Base-by-base conservation (phyloP, 2,329 filamentous ascomycete species). In the Chrysosphaeria jannelii region DNA sequence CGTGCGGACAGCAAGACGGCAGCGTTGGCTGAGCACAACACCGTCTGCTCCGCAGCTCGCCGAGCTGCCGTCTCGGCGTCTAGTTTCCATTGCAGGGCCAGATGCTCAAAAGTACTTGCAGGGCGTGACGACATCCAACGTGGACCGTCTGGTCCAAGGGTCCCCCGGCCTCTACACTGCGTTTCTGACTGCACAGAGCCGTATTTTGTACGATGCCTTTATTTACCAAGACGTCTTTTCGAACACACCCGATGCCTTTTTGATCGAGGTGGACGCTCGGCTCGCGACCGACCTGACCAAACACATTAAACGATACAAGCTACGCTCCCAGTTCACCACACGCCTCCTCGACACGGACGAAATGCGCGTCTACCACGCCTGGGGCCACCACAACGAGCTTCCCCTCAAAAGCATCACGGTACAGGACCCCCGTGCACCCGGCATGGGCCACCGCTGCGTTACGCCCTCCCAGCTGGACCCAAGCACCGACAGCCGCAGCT, bases 151-250 rank as follows among this genome's bases (percentile, higher is more conserved):
- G 21, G 14, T 20, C 10, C 6, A 37, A 30, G 13, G 31, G 46
- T 28, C 37, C 43, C 44, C 47, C 1, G 67, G 63, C 4, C 65
- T 70, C 40, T 93, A 89, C 44, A 56, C 69, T 5, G 75, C 66
- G 1, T 90, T 97, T 36, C 52, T 97, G 20, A 89, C 71, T 33
- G 75, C 81, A 6, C 61, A 63, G 29, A 85, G 85, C 20, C 61
- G 79, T 27, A 57, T 97, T 7, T 49, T 91, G 20, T 61, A 81
- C 47, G 85, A 97, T 45, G 70, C 78, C 24, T 89, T 93, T 42
- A 53, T 97, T 22, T 91, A 90, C 49, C 68, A 65, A 0, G 46
- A 59, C 31, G 36, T 44, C 21, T 12, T 10, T 13, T 1, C 11
- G 18, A 7, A 16, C 19, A 15, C 35, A 26, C 7, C 36, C 4